Evolutionary conservation across 129 eudicot genomes (phyloP).

Genomic region (Chrysanthemum seticuspe): DNA sequence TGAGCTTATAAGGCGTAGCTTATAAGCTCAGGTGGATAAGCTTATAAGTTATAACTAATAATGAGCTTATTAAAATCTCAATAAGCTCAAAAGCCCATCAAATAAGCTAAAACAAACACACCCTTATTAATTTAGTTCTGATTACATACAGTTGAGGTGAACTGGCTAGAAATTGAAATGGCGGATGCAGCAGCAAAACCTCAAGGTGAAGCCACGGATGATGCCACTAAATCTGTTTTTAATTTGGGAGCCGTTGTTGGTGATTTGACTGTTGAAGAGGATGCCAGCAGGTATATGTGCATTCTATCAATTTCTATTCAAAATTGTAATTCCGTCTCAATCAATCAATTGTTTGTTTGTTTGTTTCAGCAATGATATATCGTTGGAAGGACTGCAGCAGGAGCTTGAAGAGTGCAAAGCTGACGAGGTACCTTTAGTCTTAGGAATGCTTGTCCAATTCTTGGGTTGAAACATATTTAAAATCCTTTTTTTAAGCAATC

Average conservation of each 20-base stretch:
- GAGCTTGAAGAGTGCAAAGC: conserved; percentile 87
- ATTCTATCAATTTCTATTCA: too few species aligned
- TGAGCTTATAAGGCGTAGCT: too few species aligned
- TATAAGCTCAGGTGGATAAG: too few species aligned
- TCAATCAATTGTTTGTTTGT: conserved; percentile 1
- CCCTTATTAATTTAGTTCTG: conserved; percentile 4
- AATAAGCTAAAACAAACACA: too few species aligned
- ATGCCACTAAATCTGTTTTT: conserved; percentile 39
- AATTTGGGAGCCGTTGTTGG: conserved; percentile 82
- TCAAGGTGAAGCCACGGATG: conserved; percentile 39
- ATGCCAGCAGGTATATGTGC: conserved; percentile 46
- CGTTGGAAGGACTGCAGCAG: conserved; percentile 90
- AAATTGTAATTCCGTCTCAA: too few species aligned
- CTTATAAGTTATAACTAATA: too few species aligned
- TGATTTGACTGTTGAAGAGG: conserved; percentile 74
- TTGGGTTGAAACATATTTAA: neutral
- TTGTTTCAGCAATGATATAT: conserved; percentile 73
- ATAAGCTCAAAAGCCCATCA: too few species aligned
- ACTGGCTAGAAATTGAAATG: conserved; percentile 17
- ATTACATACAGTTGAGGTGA: conserved; percentile 8
- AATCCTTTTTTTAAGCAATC: too few species aligned
- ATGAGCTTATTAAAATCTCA: too few species aligned
- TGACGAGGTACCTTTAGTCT: conserved; percentile 59
- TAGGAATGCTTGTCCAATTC: conserved; percentile 1
- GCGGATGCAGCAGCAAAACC: conserved; percentile 33